Percentiles rank a stretch among this genome's conserved stretches.
These are phyloP conservation scores for Claviceps sp. DNA, from an alignment of 2,329 filamentous ascomycete species.

Conservation along the genomic window DNA sequence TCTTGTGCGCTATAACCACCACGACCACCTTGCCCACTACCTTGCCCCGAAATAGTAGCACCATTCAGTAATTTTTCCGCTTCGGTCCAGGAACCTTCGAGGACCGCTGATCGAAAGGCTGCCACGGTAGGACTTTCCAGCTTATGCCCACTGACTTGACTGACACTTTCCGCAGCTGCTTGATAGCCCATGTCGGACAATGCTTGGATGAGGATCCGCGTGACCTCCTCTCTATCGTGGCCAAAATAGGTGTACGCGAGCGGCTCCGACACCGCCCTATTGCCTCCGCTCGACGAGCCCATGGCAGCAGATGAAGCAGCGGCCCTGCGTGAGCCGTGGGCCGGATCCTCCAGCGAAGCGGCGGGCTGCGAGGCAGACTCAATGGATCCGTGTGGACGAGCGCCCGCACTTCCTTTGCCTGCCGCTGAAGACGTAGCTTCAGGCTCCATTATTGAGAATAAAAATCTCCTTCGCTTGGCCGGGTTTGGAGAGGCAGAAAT, in stretches of 20 bases:
- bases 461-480: slow-evolving; percentile 43
- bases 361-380: slow-evolving; percentile 13
- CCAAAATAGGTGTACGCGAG: slow-evolving; percentile 49
- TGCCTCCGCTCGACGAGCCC: slow-evolving; percentile 32
- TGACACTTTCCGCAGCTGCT: slow-evolving; percentile 59
- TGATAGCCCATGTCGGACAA: slow-evolving; percentile 80
- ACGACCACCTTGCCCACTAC: slow-evolving; percentile 18
- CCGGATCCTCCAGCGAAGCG: slow-evolving; percentile 13
- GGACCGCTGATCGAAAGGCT: slow-evolving; percentile 68
- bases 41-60: slow-evolving; percentile 16
- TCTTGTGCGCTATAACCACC: not conserved
- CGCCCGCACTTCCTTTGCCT: slow-evolving; percentile 40
- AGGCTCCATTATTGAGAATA: slow-evolving; percentile 44
- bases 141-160: slow-evolving; percentile 71
- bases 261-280: slow-evolving; percentile 7
- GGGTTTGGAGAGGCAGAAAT: slow-evolving; percentile 10
- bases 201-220: slow-evolving; percentile 81
- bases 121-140: slow-evolving; percentile 77
- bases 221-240: slow-evolving; percentile 86
- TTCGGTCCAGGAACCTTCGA: slow-evolving; percentile 67
- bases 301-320: slow-evolving; percentile 33
- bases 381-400: slow-evolving; percentile 29
- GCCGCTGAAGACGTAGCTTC: slow-evolving; percentile 37
- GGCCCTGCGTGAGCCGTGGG: slow-evolving; percentile 36
- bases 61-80: slow-evolving; percentile 73